Evolutionary conservation across 2,329 filamentous ascomycete species (phyloP), one percentile per base, ranked within the genome.

Genomic region (Fusarium tjaetaba): DNA sequence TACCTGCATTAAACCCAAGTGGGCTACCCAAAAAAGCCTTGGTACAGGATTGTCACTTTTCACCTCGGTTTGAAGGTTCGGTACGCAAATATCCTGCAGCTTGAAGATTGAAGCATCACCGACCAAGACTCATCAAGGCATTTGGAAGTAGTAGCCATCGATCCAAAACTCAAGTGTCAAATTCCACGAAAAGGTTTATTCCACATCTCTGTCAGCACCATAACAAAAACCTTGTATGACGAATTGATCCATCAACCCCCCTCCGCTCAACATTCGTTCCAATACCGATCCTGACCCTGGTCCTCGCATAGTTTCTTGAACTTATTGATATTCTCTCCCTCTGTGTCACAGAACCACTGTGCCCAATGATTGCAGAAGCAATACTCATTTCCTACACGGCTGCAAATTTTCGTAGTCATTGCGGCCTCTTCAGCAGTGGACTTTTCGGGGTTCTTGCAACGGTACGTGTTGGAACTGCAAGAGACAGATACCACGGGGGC

Each of bases 91-190:
- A 20, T 28, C 11, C 11, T 16, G 24, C 5, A 9, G 5, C n/a
- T 4, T 4, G 18, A 45, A 26, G 16, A 10, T 9, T 46, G 18
- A 34, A 34, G 13, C 32, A 32, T 32, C 13, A 14, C 32, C 32
- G 32, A 32, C 14, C 14, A 34, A 34, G 6, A 16, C 9, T 4
- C 0, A 28, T 22, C 9, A 48, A 28, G 3, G 5, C 4, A 1
- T 8, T 28, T 22, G 13, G 10, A 43, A 22, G 13, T 8, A 3
- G 9, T 28, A 15, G 4, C 18, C 6, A 14, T 11, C 2, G 13
- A 28, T 48, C 13, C 3, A 48, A 6, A 5, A 2, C 18, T 22
- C 5, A 22, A 28, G 2, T 48, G 45, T 15, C 20, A 48, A 48
- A 15, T 11, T 20, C 8, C 16, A 22, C 13, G 16, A 11, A 6